A percentile compares a stretch with the other conserved stretches of the same genome.
Conservation (phyloP, 257 asterid species). For the Petunia axillaris region DNA sequence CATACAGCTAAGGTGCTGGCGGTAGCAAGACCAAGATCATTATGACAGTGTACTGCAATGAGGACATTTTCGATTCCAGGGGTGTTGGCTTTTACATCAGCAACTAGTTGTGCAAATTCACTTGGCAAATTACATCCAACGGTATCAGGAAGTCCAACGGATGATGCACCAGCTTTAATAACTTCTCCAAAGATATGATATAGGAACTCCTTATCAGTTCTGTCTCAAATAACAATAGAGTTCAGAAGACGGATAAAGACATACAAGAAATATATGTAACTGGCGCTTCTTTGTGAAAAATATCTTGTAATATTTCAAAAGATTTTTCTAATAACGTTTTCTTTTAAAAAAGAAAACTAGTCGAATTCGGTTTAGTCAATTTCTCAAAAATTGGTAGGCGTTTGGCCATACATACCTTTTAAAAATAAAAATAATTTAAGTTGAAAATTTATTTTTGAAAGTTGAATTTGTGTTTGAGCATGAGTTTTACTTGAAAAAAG, state of each 20-base stretch:
- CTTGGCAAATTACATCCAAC: slow-evolving; percentile 72
- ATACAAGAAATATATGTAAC: not conserved
- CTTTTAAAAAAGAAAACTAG: too few relatives aligned
- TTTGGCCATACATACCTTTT: too few relatives aligned
- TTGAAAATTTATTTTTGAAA: too few relatives aligned
- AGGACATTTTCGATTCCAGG: slow-evolving; percentile 82
- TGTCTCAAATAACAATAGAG: slow-evolving; percentile 34
- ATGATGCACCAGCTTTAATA: slow-evolving; percentile 87
- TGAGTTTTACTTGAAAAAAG: too few relatives aligned
- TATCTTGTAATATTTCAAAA: too few relatives aligned
- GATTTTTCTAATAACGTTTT: too few relatives aligned
- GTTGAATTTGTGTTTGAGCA: too few relatives aligned
- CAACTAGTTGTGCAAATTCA: slow-evolving; percentile 81
- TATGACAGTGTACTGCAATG: slow-evolving; percentile 88
- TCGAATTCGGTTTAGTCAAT: too few relatives aligned
- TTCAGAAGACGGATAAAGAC: too few relatives aligned
- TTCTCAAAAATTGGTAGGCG: too few relatives aligned
- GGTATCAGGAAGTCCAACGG: slow-evolving; percentile 91
- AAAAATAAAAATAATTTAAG: too few relatives aligned
- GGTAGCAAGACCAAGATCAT: slow-evolving; percentile 93
- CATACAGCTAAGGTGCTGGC: slow-evolving; percentile 81
- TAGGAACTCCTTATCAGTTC: slow-evolving; percentile 83
- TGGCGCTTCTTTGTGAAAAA: too few relatives aligned
- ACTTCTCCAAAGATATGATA: slow-evolving; percentile 84
- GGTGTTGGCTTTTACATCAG: slow-evolving; percentile 81